Conservation (phyloP, 2,329 filamentous ascomycete species). For the Fusarium sp. region DNA sequence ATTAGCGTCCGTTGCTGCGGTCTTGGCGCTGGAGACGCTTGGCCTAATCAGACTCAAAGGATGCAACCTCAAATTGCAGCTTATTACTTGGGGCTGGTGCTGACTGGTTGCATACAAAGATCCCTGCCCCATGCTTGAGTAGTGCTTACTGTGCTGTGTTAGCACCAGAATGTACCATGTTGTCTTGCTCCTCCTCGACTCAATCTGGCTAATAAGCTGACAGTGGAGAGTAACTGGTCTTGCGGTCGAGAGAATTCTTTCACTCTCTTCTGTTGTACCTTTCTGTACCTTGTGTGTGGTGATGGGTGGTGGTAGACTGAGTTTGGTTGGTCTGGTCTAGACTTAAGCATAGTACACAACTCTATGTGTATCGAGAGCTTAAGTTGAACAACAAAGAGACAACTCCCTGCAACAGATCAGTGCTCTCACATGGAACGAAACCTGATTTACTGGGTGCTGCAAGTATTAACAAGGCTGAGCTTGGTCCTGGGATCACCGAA, state of each 20-base stretch:
- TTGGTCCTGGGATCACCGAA: constrained; percentile 16
- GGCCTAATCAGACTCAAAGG: not conserved
- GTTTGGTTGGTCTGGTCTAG: constrained; percentile 3
- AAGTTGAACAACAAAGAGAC: constrained; percentile 4
- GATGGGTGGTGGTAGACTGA: not conserved
- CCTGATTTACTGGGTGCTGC: not conserved
- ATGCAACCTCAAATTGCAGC: constrained; percentile 30
- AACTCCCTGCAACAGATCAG: not conserved
- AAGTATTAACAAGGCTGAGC: constrained; percentile 6
- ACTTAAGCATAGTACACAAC: constrained; percentile 33
- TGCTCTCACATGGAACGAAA: not conserved
- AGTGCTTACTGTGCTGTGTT: constrained; percentile 34
- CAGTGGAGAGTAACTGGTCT: constrained; percentile 18
- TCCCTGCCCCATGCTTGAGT: constrained; percentile 12
- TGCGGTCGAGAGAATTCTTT: not conserved
- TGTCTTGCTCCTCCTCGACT: constrained; percentile 5
- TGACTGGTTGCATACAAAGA: constrained; percentile 21
- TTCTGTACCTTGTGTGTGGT: not conserved
- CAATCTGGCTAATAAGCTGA: constrained; percentile 30
- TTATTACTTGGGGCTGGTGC: constrained; percentile 39
- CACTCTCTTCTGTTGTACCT: not conserved
- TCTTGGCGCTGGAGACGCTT: constrained; percentile 11
- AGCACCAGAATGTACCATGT: not conserved
- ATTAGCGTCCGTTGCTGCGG: constrained; percentile 25
- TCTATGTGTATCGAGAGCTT: constrained; percentile 17